Base-by-base conservation (phyloP, 2,329 filamentous ascomycete genomes). In the Dichotomopilus funicola region DNA sequence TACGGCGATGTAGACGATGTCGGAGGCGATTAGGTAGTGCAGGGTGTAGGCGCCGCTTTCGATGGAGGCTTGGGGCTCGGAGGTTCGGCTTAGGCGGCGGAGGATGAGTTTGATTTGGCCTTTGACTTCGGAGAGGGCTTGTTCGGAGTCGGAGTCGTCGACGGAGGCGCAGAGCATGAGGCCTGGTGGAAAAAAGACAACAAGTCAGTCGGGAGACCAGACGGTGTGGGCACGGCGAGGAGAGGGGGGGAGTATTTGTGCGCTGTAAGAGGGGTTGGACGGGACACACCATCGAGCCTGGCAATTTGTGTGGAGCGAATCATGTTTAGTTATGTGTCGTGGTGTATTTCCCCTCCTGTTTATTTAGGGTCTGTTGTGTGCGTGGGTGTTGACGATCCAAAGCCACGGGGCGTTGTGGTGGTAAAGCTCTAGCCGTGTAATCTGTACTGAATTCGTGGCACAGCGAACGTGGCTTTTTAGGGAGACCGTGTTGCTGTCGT, bases 301-400 rank as follows among this genome's bases (percentile, higher is more conserved):
- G 90, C 87, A 75, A 99, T 96, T 75, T 96, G 89, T 52, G 92
- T 99, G 66, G 91, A 94, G 71, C 83, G 84, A 67, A 96, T 92
- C 91, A 92, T 94, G 33, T 64, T 71, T 44, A 13, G 31, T 27
- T 13, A 62, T 42, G 19, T 51, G 35, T 57, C 46, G 31, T 60
- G 43, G 43, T 48, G 49, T 13, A 2, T 31, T 47, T 49, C 11
- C 35, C 9, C 27, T 49, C 38, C 9, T 48, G n/a, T 13, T 31
- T 31, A 34, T 33, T 33, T 46, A 5, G 41, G 27, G 31, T 37
- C 45, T 12, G n/a, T 51, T 10, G 41, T 27, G 5, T 31, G 41
- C 33, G 38, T 41, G 27, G 51, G 11, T 55, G 48, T 27, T 38
- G 37, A 52, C 45, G 53, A 34, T 42, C 33, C n/a, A 41, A 8